These are phyloP conservation scores for Plasmodium yoelii DNA, from an alignment of 169 alveolate species.

Conservation along the genomic window DNA sequence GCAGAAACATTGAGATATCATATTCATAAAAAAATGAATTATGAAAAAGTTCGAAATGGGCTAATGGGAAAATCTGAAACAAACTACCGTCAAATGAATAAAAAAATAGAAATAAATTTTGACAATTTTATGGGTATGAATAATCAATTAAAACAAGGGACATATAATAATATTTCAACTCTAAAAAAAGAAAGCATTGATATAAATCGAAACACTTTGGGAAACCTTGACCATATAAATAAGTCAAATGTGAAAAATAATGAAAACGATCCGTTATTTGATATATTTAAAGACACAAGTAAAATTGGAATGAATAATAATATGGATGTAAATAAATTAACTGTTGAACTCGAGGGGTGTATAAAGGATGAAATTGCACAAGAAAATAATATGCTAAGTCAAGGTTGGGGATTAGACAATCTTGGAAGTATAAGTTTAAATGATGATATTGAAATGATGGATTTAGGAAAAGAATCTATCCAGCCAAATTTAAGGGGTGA, in stretches of 20 bases:
- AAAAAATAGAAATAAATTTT: too few species aligned
- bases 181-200: too few species aligned
- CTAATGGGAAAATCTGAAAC: too few species aligned
- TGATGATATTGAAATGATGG: neutral
- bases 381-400: constrained; percentile 1
- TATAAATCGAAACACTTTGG: too few species aligned
- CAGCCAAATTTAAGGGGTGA: neutral
- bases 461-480: constrained; percentile 2
- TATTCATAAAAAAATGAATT: constrained; percentile 31
- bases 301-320: neutral
- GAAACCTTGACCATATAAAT: too few species aligned
- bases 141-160: too few species aligned
- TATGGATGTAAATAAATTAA: neutral
- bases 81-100: too few species aligned
- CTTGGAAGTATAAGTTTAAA: constrained; percentile 19
- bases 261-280: too few species aligned
- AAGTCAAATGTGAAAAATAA: too few species aligned
- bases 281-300: neutral
- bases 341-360: neutral
- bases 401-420: constrained; percentile 49
- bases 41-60: constrained; percentile 14
- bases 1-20: constrained; percentile 75
- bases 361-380: constrained; percentile 46
- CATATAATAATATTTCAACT: too few species aligned
- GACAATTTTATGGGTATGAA: too few species aligned